These are phyloP conservation scores for Exophiala viscosa DNA, from an alignment of 2,329 filamentous ascomycete genomes.

Conservation along the genomic window DNA sequence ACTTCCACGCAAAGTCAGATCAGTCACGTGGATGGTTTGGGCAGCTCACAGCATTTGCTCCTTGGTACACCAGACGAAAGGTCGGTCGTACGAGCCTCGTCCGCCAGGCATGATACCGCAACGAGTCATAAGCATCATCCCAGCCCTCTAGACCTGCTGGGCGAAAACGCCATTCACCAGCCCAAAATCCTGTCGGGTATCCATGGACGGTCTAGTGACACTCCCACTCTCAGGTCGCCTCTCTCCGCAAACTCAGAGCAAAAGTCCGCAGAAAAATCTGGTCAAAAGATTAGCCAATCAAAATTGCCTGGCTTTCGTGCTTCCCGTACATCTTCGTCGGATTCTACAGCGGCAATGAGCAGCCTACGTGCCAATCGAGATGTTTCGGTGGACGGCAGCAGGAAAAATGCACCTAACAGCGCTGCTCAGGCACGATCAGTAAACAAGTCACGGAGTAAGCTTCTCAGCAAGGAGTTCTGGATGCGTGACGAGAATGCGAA, in stretches of 20 bases:
- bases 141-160: conserved; percentile 31
- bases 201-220: conserved; percentile 7
- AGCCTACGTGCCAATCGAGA: conserved; percentile 6
- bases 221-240: conserved; percentile 20
- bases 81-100: conserved; percentile 5
- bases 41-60: conserved; percentile 5
- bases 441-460: conserved; percentile 72
- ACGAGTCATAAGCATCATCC: conserved; percentile 17
- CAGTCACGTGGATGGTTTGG: conserved; percentile 6
- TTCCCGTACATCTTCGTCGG: conserved; percentile 40
- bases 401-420: conserved; percentile 13
- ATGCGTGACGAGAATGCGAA: conserved; percentile 99
- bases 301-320: conserved; percentile 44
- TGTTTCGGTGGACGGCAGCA: conserved; percentile 36
- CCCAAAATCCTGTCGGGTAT: neutral
- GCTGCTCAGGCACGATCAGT: conserved; percentile 36
- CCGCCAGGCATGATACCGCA: conserved; percentile 12
- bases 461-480: conserved; percentile 95
- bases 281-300: conserved; percentile 41
- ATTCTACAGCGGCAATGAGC: conserved; percentile 29
- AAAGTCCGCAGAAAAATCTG: conserved; percentile 33
- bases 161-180: conserved; percentile 19
- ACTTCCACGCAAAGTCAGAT: conserved; percentile 17
- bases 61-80: conserved; percentile 11
- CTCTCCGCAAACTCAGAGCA: conserved; percentile 8